phyloP scores from a whole-genome alignment of 2,329 filamentous ascomycete species.

The Pezicula neosporulosa region DNA sequence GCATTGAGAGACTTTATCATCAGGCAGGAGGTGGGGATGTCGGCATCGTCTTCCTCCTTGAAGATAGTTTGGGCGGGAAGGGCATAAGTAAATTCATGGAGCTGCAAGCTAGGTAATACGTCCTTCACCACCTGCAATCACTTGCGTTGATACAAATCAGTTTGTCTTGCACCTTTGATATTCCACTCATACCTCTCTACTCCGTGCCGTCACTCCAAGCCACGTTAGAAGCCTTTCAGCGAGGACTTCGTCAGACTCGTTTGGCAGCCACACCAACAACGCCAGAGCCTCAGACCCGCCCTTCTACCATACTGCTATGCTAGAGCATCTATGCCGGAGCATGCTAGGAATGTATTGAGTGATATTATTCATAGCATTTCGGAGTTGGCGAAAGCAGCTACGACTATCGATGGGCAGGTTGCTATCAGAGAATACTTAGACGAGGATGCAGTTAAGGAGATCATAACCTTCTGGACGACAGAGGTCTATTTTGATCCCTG shows the following conservation, averaged over 20 bases:
- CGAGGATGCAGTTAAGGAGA: slow-evolving; percentile 14
- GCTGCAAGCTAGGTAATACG: slow-evolving; percentile 24
- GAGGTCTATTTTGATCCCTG: slow-evolving; percentile 15
- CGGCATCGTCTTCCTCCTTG: slow-evolving; percentile 28
- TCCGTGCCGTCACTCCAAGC: slow-evolving; percentile 15
- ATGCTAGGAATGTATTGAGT: slow-evolving; percentile 27
- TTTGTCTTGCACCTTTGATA: slow-evolving; percentile 21
- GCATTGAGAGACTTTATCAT: slow-evolving; percentile 28
- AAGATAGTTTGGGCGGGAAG: slow-evolving; percentile 14
- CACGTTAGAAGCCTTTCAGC: slow-evolving; percentile 22
- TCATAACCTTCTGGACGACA: slow-evolving; percentile 27
- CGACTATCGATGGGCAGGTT: slow-evolving; percentile 17
- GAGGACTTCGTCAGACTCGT: slow-evolving; percentile 14
- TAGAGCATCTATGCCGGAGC: slow-evolving; percentile 23
- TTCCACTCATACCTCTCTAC: slow-evolving; percentile 25
- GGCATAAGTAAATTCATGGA: slow-evolving; percentile 22
- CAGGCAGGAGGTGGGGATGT: slow-evolving; percentile 25
- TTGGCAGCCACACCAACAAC: not conserved
- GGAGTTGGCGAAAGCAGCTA: slow-evolving; percentile 21
- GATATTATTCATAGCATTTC: slow-evolving; percentile 24
- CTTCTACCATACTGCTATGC: slow-evolving; percentile 26
- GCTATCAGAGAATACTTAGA: slow-evolving; percentile 18
- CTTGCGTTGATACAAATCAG: slow-evolving; percentile 13
- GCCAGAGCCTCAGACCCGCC: slow-evolving; percentile 10
- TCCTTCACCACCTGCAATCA: not conserved